Evolutionary conservation across 768 basidiomycete species (phyloP).

Genomic region (Kwoniella sp.): DNA sequence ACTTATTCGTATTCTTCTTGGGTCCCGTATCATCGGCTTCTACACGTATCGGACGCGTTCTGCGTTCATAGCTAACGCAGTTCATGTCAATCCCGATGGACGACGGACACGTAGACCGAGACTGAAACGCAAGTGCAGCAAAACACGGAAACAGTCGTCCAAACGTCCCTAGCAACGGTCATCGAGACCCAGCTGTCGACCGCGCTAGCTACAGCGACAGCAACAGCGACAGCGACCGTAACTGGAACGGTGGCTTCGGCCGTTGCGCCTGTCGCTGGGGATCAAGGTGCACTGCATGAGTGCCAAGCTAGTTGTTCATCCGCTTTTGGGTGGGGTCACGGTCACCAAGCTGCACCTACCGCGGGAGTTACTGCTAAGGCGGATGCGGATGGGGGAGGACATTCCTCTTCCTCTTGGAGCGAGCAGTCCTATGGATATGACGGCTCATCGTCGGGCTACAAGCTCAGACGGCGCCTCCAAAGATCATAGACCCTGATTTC

Average conservation of each 20-base stretch:
- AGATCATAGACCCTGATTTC: too few species aligned
- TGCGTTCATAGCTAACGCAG: too few species aligned
- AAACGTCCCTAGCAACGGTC: conserved; percentile 10
- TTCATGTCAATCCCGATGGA: too few species aligned
- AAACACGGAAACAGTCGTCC: not conserved
- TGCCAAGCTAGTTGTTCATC: conserved; percentile 17
- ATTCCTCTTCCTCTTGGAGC: not conserved
- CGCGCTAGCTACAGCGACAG: not conserved
- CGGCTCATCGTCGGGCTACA: not conserved
- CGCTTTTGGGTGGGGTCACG: conserved; percentile 3
- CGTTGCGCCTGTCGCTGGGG: not conserved
- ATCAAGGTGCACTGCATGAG: conserved; percentile 1
- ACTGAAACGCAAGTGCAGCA: conserved; percentile 17
- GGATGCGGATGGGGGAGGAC: too few species aligned
- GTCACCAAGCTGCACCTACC: not conserved
- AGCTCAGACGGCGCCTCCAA: not conserved
- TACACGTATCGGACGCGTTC: too few species aligned
- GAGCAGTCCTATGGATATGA: not conserved
- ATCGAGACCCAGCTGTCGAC: not conserved
- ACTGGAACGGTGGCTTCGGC: conserved; percentile 17
- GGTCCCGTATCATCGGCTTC: too few species aligned
- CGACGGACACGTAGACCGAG: too few species aligned
- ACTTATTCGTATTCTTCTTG: too few species aligned
- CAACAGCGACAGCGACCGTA: conserved; percentile 15
- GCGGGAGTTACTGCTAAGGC: too few species aligned